A percentile compares a stretch with the other conserved stretches of the same genome.
Evolutionary conservation across 805 yeast genomes (phyloP).

Genomic region (Ogataea naganishii): DNA sequence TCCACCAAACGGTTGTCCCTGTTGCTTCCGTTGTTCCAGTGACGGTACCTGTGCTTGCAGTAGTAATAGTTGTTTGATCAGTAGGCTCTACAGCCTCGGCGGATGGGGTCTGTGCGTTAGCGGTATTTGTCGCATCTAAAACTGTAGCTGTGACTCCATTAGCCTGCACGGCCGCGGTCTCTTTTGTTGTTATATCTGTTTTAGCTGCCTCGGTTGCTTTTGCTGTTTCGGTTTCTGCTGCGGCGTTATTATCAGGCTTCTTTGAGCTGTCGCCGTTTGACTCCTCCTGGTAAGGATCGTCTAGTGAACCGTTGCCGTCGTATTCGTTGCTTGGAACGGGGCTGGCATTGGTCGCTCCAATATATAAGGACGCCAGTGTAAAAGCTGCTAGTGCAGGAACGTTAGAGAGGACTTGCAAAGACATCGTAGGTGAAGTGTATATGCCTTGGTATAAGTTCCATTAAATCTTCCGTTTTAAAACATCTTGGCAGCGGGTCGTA

Average conservation of each 20-base stretch:
- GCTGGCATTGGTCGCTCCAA: conserved; percentile 1
- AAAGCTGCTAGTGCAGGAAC: not conserved
- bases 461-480: too few species aligned
- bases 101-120: conserved; percentile 1
- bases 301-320: conserved; percentile 10
- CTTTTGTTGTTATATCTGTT: not conserved
- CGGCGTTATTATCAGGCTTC: conserved; percentile 4
- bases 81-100: conserved; percentile 2
- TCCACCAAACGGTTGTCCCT: conserved; percentile 13
- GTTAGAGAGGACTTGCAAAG: not conserved
- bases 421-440: not conserved
- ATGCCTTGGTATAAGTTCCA: not conserved
- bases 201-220: conserved; percentile 1
- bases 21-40: conserved; percentile 1
- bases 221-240: conserved; percentile 1
- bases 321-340: too few species aligned
- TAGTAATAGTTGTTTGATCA: conserved; percentile 2
- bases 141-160: not conserved
- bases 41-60: conserved; percentile 4
- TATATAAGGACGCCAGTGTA: conserved; percentile 2
- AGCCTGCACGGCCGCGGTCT: not conserved
- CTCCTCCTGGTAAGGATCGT: conserved; percentile 1
- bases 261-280: not conserved
- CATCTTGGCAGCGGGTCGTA: not conserved
- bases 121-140: not conserved